These are phyloP conservation scores for Priceomyces melissophilus DNA, from an alignment of 805 yeast genomes.

Conservation along the genomic window DNA sequence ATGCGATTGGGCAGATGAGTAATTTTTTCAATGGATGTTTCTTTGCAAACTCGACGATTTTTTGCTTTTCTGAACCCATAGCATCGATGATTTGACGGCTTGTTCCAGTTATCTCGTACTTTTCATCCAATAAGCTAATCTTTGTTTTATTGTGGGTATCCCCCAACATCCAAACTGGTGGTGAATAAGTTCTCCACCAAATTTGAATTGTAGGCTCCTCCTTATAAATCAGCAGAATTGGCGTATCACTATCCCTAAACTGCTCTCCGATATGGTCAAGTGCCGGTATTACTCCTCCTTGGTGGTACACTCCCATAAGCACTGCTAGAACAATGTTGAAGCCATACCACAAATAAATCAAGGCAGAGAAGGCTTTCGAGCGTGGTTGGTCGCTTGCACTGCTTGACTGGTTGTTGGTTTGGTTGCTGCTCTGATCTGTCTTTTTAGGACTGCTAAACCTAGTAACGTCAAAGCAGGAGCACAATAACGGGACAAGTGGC, in stretches of 20 bases:
- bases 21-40: conserved; percentile 5
- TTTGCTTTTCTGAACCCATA: conserved; percentile 41
- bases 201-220: conserved; percentile 36
- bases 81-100: conserved; percentile 34
- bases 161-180: conserved; percentile 82
- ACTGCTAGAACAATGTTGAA: conserved; percentile 61
- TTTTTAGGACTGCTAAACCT: conserved; percentile 5
- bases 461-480: conserved; percentile 52
- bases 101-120: background rate
- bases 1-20: conserved; percentile 40
- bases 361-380: conserved; percentile 12
- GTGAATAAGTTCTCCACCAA: conserved; percentile 95
- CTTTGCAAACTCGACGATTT: conserved; percentile 20
- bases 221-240: no score
- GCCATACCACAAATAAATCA: conserved; percentile 49
- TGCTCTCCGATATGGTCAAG: conserved; percentile 38
- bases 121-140: background rate
- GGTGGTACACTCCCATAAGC: conserved; percentile 80
- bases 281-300: conserved; percentile 82
- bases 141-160: conserved; percentile 12
- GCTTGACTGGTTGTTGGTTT: background rate
- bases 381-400: background rate
- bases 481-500: conserved; percentile 72
- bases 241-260: no score
- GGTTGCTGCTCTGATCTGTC: background rate